Conservation (phyloP, 805 yeast species). For the Kuraishia piskuri region DNA sequence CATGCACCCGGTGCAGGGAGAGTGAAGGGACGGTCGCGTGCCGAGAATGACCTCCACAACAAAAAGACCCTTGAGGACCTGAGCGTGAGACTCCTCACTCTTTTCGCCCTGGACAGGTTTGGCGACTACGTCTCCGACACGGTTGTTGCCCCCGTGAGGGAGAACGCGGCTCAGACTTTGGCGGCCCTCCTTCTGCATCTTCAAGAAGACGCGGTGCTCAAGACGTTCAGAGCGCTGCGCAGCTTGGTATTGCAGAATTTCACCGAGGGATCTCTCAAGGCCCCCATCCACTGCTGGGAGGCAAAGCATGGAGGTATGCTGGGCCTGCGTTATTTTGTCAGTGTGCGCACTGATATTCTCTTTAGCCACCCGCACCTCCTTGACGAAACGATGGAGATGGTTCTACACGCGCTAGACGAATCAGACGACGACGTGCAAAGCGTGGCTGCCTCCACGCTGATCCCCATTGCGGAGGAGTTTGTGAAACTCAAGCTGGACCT, state of each 20-base stretch:
- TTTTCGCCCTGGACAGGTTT: conserved; percentile 88
- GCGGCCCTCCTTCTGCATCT: conserved; percentile 84
- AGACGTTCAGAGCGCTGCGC: conserved; percentile 58
- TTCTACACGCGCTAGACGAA: conserved; percentile 69
- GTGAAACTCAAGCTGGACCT: conserved; percentile 52
- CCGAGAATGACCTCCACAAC: conserved; percentile 62
- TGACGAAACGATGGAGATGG: conserved; percentile 73
- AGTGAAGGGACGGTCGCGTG: conserved; percentile 48
- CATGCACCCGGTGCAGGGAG: conserved; percentile 88
- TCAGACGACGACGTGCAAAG: conserved; percentile 95
- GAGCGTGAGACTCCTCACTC: conserved; percentile 73
- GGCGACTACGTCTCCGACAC: conserved; percentile 97
- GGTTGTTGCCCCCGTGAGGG: conserved; percentile 97
- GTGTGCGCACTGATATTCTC: conserved; percentile 77
- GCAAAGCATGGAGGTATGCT: conserved; percentile 98
- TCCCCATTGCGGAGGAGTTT: conserved; percentile 86
- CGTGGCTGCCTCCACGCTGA: conserved; percentile 86
- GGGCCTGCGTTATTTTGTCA: conserved; percentile 85
- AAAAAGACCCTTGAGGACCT: conserved; percentile 74
- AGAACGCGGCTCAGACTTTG: conserved; percentile 89
- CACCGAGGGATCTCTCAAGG: conserved; percentile 24
- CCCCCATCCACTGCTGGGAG: conserved; percentile 72
- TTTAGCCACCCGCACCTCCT: conserved; percentile 45
- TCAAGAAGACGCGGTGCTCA: conserved; percentile 44
- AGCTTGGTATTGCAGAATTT: conserved; percentile 61